Percentiles rank a stretch among this genome's conserved stretches.
phyloP scores from a whole-genome alignment of 305 asterid species.

The Galium porrigens region DNA sequence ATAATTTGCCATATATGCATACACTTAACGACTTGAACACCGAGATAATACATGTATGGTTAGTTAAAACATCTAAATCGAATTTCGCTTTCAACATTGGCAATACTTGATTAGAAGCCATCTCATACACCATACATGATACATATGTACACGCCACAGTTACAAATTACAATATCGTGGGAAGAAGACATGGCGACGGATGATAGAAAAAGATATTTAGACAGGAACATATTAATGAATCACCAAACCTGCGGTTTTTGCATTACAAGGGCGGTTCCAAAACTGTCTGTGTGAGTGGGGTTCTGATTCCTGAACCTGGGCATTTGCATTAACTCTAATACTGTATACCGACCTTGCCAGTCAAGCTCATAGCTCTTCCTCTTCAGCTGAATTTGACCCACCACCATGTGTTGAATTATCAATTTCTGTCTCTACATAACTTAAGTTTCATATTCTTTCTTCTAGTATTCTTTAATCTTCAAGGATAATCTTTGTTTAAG shows the following conservation, averaged over 20 bases:
- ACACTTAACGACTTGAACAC: too few relatives aligned
- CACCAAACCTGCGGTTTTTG: constrained; percentile 9
- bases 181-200: constrained; percentile 10
- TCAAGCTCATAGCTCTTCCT: neutral
- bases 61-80: neutral
- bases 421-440: neutral
- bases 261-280: constrained; percentile 15
- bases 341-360: neutral
- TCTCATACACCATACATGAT: neutral
- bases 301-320: neutral
- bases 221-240: constrained; percentile 3
- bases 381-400: neutral
- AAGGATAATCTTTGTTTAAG: neutral
- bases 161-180: neutral
- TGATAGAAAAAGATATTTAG: constrained; percentile 12
- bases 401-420: neutral
- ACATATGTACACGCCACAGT: neutral
- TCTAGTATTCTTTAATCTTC: constrained; percentile 2
- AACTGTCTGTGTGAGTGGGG: neutral
- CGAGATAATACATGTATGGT: too few relatives aligned
- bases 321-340: neutral
- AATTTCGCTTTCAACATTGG: neutral
- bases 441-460: neutral
- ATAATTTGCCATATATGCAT: neutral
- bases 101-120: too few relatives aligned